Conservation (phyloP, 163 green algal species). For the Volvox carteri region DNA sequence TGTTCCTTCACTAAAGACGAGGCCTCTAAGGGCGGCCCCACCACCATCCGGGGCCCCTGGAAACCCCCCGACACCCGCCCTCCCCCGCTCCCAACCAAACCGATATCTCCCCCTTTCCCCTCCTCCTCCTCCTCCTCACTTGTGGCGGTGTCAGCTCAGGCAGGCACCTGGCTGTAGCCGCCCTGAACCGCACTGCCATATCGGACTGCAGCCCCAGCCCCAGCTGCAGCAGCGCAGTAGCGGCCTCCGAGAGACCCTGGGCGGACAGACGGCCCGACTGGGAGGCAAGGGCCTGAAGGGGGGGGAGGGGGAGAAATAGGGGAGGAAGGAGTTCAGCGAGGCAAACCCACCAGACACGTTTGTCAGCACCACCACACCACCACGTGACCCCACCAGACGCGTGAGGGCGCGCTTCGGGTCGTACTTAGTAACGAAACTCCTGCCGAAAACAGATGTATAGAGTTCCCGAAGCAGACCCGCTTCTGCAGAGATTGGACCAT, state of each 20-base stretch:
- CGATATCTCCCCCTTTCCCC: not conserved
- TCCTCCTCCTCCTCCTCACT: not conserved
- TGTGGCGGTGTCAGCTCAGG: slow-evolving; percentile 2
- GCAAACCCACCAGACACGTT: no score
- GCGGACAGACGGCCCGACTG: not conserved
- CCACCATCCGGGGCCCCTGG: no score
- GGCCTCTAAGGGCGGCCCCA: no score
- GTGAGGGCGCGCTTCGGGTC: no score
- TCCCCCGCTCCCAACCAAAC: not conserved
- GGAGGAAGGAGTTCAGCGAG: not conserved
- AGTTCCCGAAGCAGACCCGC: no score
- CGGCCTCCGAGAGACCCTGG: slow-evolving; percentile 14
- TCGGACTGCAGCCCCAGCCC: not conserved
- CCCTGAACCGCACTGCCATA: not conserved
- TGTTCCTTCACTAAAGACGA: no score
- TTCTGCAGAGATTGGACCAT: no score
- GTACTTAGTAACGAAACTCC: no score
- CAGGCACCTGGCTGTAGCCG: not conserved
- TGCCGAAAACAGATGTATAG: no score
- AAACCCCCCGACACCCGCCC: not conserved
- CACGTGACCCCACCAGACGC: no score
- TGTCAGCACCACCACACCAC: no score
- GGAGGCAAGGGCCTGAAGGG: not conserved
- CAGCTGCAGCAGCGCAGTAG: slow-evolving; percentile 29
- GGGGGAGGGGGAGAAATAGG: not conserved